phyloP scores from a whole-genome alignment of 139 green algal species.

The Picochlorum sp. region DNA sequence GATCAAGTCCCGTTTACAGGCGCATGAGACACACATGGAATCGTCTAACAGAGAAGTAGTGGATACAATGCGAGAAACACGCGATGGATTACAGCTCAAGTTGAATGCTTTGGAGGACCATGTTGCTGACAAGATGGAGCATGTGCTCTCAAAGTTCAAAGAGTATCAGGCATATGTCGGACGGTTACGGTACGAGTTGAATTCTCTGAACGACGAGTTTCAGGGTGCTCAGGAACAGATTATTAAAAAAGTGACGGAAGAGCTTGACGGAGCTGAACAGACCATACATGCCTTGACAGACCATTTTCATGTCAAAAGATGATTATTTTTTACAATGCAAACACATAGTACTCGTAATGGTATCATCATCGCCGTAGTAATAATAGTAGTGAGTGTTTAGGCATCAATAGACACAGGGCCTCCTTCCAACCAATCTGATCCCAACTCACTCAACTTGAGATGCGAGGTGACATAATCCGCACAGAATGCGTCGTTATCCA shows the following conservation, averaged over 20 bases:
- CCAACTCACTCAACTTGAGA: constrained; percentile 79
- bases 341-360: too few species aligned
- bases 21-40: neutral
- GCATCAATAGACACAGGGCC: neutral
- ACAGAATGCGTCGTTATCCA: constrained; percentile 76
- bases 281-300: neutral
- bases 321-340: neutral
- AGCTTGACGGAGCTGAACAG: neutral
- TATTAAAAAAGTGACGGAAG: neutral
- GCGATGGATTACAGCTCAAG: neutral
- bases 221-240: neutral
- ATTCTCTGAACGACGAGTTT: neutral
- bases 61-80: neutral
- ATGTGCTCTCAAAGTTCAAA: constrained; percentile 4
- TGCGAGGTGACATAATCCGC: constrained; percentile 65
- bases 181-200: constrained; percentile 18
- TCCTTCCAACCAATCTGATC: constrained; percentile 52
- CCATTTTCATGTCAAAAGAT: neutral
- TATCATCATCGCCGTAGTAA: too few species aligned
- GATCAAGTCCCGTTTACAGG: too few species aligned
- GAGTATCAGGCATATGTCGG: constrained; percentile 25
- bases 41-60: neutral
- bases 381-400: too few species aligned
- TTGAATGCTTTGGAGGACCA: constrained; percentile 1
- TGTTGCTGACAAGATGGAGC: neutral